phyloP scores from a whole-genome alignment of 768 basidiomycete genomes.

The Lactifluus echinatus region DNA sequence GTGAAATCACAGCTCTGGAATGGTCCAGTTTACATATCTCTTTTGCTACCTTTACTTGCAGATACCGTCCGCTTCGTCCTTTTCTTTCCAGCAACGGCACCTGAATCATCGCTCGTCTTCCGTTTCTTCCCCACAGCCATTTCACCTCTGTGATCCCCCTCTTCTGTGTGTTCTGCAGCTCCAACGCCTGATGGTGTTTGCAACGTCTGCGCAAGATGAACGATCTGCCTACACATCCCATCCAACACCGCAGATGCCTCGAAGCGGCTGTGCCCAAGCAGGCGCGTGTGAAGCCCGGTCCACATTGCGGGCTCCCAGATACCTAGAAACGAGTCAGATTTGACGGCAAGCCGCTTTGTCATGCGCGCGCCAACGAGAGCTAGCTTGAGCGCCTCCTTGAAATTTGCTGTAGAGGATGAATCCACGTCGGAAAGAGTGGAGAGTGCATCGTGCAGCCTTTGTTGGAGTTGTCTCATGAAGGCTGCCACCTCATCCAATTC shows the following conservation, averaged over 20 bases:
- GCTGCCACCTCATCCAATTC: slow-evolving; percentile 34
- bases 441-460: slow-evolving; percentile 40
- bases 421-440: slow-evolving; percentile 41
- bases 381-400: slow-evolving; percentile 76
- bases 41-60: not conserved
- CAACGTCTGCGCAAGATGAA: slow-evolving; percentile 19
- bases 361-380: slow-evolving; percentile 57
- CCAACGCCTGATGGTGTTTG: slow-evolving; percentile 13
- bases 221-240: slow-evolving; percentile 58
- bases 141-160: slow-evolving; percentile 15
- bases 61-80: slow-evolving; percentile 38
- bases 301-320: slow-evolving; percentile 60
- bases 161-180: slow-evolving; percentile 12
- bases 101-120: slow-evolving; percentile 20
- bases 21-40: not conserved
- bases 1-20: not conserved
- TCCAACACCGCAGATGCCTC: slow-evolving; percentile 53
- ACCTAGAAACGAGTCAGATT: slow-evolving; percentile 26
- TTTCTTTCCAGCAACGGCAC: slow-evolving; percentile 22
- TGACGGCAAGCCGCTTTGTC: slow-evolving; percentile 39
- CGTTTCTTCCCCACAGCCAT: slow-evolving; percentile 23
- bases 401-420: slow-evolving; percentile 47
- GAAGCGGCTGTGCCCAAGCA: slow-evolving; percentile 50
- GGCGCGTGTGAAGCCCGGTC: slow-evolving; percentile 37
- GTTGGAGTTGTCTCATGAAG: slow-evolving; percentile 45